Base-by-base conservation (phyloP, 176 grass and related monocot genomes). In the Alloteropsis semialata region DNA sequence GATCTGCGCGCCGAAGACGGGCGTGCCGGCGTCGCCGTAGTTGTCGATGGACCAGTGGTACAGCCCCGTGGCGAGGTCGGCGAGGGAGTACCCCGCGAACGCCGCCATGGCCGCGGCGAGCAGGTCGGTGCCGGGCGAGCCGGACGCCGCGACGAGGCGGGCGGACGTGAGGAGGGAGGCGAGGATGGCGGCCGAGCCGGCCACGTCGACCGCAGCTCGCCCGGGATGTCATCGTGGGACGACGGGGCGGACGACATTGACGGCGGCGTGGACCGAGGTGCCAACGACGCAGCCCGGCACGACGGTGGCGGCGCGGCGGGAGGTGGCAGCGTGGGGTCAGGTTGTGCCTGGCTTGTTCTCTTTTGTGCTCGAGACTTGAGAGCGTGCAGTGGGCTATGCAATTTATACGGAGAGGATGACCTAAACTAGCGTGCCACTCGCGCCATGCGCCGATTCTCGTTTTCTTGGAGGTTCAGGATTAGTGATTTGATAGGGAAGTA, bases 21-120 rank as follows among this genome's bases (percentile, higher is more conserved):
- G 87, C 9, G 89, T 97, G 24, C 59, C 55, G 15, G 79, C 36
- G 85, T 77, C 75, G 30, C 89, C 94, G 84, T 97, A 94, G 87
- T 94, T 97, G 91, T 97, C 91, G 77, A 97, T 72, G 51, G 69
- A 63, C 94, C 94, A 97, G 90, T 97, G 94, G 66, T 94, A 97
- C 58, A 92, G 54, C 3, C 94, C 91, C 7, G 79, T 82, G 56
- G 70, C 76, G 58, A 97, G 89, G 81, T 97, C 94, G 36, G 94
- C 87, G 65, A 94, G 37, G 18, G 90, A 57, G 84, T 97, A 97
- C 0, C 86, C 87, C 16, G 82, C 62, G 13, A 83, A 5, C 28
- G 69, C 69, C 2, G 84, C 84, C n/a, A n/a, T n/a, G n/a, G 63
- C 43, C 2, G 61, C 44, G n/a, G 77, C 61, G 6, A 78, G 33